phyloP scores from a whole-genome alignment of 2,329 filamentous ascomycete species.

The Diplodia seriata region DNA sequence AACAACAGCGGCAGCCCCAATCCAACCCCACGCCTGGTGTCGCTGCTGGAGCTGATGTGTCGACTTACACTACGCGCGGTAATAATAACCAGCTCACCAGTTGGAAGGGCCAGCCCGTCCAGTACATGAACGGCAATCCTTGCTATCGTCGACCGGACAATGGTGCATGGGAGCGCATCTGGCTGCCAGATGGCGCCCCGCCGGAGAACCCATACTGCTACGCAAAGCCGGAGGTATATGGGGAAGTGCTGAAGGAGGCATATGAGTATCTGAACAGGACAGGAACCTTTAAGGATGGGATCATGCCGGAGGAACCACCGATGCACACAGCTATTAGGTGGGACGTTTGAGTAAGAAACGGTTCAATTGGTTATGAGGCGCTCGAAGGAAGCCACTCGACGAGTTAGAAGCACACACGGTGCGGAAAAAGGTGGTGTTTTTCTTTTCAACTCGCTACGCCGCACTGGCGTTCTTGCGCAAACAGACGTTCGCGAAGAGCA shows the following conservation, averaged over 20 bases:
- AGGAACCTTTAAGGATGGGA: conserved; percentile 71
- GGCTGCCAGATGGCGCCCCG: conserved; percentile 76
- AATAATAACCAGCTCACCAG: conserved; percentile 57
- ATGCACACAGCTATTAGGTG: conserved; percentile 68
- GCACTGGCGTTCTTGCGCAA: neutral
- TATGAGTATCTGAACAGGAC: conserved; percentile 71
- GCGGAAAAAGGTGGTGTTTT: neutral
- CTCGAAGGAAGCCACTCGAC: neutral
- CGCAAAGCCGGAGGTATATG: conserved; percentile 63
- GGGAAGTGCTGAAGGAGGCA: conserved; percentile 63
- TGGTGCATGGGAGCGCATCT: conserved; percentile 65
- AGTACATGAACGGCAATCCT: conserved; percentile 57
- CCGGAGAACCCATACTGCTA: conserved; percentile 64
- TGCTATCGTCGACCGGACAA: conserved; percentile 17
- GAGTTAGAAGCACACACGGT: neutral
- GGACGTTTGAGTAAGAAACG: conserved; percentile 18
- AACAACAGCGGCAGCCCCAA: conserved; percentile 35
- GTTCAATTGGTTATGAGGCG: neutral
- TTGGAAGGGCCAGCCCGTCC: conserved; percentile 68
- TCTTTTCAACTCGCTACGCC: neutral
- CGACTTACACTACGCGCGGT: conserved; percentile 52
- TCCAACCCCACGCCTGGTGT: conserved; percentile 30
- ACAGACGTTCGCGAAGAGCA: neutral
- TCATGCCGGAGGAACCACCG: conserved; percentile 80
- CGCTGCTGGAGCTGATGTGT: conserved; percentile 17